phyloP scores from a whole-genome alignment of 2,329 filamentous ascomycete species.

The Trichothecium roseum region DNA sequence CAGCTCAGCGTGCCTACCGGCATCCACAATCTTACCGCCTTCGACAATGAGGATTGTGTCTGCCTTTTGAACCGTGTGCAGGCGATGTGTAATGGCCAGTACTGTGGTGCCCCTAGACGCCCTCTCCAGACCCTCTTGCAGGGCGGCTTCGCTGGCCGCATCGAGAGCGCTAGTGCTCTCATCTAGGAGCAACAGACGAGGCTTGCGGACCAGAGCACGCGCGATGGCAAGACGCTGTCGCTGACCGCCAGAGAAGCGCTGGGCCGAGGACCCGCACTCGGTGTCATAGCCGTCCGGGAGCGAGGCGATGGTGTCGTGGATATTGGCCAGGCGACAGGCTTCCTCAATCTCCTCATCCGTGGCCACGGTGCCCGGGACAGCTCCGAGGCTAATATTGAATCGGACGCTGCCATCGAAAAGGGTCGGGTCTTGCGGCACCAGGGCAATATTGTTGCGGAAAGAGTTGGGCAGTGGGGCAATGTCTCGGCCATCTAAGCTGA shows the following conservation, averaged over 20 bases:
- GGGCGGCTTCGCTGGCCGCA: slow-evolving; percentile 43
- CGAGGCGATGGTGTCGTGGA: slow-evolving; percentile 45
- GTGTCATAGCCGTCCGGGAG: slow-evolving; percentile 49
- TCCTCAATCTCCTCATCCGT: slow-evolving; percentile 46
- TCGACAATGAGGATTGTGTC: slow-evolving; percentile 33
- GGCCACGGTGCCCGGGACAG: slow-evolving; percentile 36
- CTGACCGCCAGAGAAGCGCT: slow-evolving; percentile 58
- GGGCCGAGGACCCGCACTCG: slow-evolving; percentile 49
- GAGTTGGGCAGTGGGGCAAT: slow-evolving; percentile 23
- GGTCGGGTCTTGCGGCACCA: slow-evolving; percentile 39
- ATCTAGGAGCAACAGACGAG: slow-evolving; percentile 57
- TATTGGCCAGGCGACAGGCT: slow-evolving; percentile 53
- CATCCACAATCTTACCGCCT: slow-evolving; percentile 24
- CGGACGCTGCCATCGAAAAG: slow-evolving; percentile 38
- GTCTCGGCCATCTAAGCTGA: slow-evolving; percentile 36
- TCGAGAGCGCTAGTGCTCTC: slow-evolving; percentile 63
- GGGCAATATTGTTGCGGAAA: slow-evolving; percentile 34
- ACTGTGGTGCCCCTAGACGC: slow-evolving; percentile 29
- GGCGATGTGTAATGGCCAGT: slow-evolving; percentile 32
- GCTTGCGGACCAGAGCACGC: slow-evolving; percentile 52
- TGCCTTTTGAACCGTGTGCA: slow-evolving; percentile 31
- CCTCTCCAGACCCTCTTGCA: slow-evolving; percentile 47
- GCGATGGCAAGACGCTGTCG: slow-evolving; percentile 61
- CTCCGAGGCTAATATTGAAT: slow-evolving; percentile 39
- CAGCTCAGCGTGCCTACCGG: slow-evolving; percentile 11